Conservation (phyloP, 192 early-diverging fungal species). For the Podila minutissima region DNA sequence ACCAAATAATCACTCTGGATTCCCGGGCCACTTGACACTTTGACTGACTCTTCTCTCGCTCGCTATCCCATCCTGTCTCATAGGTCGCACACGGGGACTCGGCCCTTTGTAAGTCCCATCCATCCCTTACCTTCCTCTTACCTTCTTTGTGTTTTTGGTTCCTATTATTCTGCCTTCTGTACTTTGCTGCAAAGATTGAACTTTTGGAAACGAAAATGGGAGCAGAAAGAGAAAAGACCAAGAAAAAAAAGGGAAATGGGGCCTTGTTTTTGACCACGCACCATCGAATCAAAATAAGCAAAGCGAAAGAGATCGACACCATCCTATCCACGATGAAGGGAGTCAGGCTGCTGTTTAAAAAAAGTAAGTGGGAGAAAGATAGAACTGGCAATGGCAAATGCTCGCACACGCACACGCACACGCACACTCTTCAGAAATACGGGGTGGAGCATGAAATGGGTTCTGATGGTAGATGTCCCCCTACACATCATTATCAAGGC, state of each 20-base stretch:
- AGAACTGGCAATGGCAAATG: background rate
- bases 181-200: conserved; percentile 48
- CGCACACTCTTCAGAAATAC: background rate
- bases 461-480: conserved; percentile 3
- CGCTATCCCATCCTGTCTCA: background rate
- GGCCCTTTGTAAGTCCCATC: conserved; percentile 52
- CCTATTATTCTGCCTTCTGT: conserved; percentile 40
- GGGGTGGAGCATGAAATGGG: background rate
- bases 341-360: background rate
- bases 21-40: too few relatives aligned
- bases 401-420: background rate
- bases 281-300: conserved; percentile 3
- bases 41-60: too few relatives aligned
- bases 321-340: conserved; percentile 1
- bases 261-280: conserved; percentile 30
- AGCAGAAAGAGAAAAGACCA: conserved; percentile 22
- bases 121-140: conserved; percentile 27
- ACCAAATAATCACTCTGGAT: too few relatives aligned
- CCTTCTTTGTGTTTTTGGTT: conserved; percentile 38
- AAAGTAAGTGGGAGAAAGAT: background rate
- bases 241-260: conserved; percentile 40
- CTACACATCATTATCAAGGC: conserved; percentile 32
- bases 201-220: conserved; percentile 45
- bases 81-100: conserved; percentile 50
- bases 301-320: background rate